Conservation (phyloP, 140 eudicot genomes). For the Flaveria floridana region DNA sequence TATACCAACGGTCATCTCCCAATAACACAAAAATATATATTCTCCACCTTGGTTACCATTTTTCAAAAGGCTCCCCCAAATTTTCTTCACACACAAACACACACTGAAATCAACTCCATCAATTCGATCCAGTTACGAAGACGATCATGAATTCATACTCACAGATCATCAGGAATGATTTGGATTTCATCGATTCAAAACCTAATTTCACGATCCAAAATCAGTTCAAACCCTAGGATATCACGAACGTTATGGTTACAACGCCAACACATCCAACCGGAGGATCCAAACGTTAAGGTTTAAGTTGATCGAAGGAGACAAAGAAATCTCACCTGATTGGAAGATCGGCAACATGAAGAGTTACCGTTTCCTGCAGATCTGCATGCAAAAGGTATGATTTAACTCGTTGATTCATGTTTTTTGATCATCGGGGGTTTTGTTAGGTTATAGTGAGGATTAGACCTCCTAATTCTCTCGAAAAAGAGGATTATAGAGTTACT, state of each 20-base stretch:
- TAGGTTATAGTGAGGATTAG: constrained; percentile 37
- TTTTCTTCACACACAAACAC: not conserved
- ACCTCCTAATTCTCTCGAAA: constrained; percentile 32
- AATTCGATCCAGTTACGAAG: not conserved
- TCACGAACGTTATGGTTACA: constrained; percentile 18
- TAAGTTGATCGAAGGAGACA: constrained; percentile 15
- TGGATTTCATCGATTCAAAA: constrained; percentile 59
- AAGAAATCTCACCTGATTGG: constrained; percentile 28
- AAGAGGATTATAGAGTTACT: constrained; percentile 48
- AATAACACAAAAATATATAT: not conserved
- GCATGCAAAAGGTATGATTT: constrained; percentile 64
- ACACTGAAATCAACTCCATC: not conserved
- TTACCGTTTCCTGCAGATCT: constrained; percentile 43
- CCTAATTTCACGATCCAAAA: constrained; percentile 52
- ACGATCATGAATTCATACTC: constrained; percentile 34
- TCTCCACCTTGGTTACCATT: constrained; percentile 13
- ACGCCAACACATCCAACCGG: constrained; percentile 43
- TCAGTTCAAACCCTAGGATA: constrained; percentile 34
- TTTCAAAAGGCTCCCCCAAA: constrained; percentile 33
- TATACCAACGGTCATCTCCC: constrained; percentile 42
- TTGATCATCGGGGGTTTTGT: not conserved
- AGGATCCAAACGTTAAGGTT: constrained; percentile 54
- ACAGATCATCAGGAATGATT: constrained; percentile 47
- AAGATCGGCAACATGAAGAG: constrained; percentile 16
- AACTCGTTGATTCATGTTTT: not conserved